Base-by-base conservation (phyloP, 2,329 filamentous ascomycete genomes). In the Alternaria sp. region DNA sequence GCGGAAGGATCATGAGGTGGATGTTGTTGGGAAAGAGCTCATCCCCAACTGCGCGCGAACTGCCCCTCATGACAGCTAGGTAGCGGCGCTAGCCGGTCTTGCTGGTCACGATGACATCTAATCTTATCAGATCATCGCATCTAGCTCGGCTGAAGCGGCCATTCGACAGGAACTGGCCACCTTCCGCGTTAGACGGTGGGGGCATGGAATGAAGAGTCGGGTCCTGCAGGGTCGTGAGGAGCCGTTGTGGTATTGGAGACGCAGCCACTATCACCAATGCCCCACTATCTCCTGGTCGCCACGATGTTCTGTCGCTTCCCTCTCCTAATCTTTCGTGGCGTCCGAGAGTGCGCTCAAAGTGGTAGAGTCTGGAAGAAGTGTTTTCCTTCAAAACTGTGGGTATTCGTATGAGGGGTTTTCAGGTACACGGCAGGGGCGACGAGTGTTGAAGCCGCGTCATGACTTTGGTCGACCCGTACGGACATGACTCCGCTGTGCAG, bases 71-170 rank as follows among this genome's bases (percentile, higher is more conserved):
- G 23, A 46, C 59, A 36, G 19, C 30, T 19, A 17, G n/a, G 21
- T 21, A 26, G 12, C 36, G 44, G 12, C 43, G 36, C 59, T 58
- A 65, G 49, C 46, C 36, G 30, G 43, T 26, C 47, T 23, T 30
- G n/a, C 12, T 45, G 19, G 40, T 54, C 43, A 63, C 52, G 19
- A 30, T 49, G 56, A 50, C 61, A 64, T 62, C 56, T 65, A 67
- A 67, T 67, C 65, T 67, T 62, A 67, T 67, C 65, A 57, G 62
- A 67, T 67, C 43, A 59, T 62, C 65, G 59, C 47, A 46, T 17
- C 36, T 54, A 12, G 1, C 47, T 62, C 59, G 47, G 45, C 43
- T 17, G 30, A 60, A 13, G 30, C 52, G 43, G 17, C 21, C 10
- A 43, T 43, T 19, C 25, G 17, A 25, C 26, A 15, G 43, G 30